Evolutionary conservation across 1,139 yeast genomes (phyloP), one percentile per base, ranked within the genome.

Genomic region (Diutina pseudorugosa): DNA sequence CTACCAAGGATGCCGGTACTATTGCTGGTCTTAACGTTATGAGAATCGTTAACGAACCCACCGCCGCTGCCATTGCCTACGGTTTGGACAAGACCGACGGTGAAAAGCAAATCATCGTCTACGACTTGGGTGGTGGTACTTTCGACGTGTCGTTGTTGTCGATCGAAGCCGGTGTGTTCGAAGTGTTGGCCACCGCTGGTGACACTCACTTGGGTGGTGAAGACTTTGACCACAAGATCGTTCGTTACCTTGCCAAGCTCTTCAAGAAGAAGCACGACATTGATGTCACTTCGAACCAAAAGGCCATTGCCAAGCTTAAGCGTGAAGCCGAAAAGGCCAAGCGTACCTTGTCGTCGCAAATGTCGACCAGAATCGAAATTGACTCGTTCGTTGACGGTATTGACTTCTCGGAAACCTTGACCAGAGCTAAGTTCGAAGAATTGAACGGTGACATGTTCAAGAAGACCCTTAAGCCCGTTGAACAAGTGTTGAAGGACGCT

Each of bases 181-280:
- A 90, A 73, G 97, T 90, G 64, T 88, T 89, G 80, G 91, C 97
- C 58, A 90, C 97, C 61, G 96, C 96, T 56, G 97, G 97, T 85
- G 96, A 90, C 75, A 90, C 97, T 60, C 97, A 90, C 75, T 81
- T 90, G 77, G 97, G 97, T 79, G 97, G 97, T 80, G 96, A 90
- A 65, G 77, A 73, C 64, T 58, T 73, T 68, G 94, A 85, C 72
- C 84, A 91, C 83, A 88, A 90, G 82, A 82, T 91, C 66, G 85
- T 85, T 57, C 84, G 75, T 72, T 85, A 80, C 76, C 85, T 85
- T 74, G 82, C 82, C 65, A 78, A 80, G 63, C 93, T 85, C 70
- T 85, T 85, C 82, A 83, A 85, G 83, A 82, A 89, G 83, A 91
- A 91, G 85, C 85, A 94, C 72, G 91, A 93, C 80, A 77, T 79